phyloP scores from a whole-genome alignment of 2,329 filamentous ascomycete species.

The Leptographium flavum region DNA sequence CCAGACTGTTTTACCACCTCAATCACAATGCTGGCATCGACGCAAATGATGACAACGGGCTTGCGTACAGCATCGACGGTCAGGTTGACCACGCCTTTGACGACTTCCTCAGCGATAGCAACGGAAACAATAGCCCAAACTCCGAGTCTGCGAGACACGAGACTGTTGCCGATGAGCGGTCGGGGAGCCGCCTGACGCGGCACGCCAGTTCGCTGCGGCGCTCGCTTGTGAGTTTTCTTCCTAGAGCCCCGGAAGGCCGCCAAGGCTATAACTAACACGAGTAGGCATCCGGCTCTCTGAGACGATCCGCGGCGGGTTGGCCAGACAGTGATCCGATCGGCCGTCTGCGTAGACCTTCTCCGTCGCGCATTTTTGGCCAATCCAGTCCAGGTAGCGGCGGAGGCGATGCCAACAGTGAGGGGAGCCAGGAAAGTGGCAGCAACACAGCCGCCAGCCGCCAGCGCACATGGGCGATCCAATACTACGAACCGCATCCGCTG shows the following conservation, averaged over 20 bases:
- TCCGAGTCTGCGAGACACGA: background rate
- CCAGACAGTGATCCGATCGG: slow-evolving; percentile 1
- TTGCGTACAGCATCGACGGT: background rate
- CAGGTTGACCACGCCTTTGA: background rate
- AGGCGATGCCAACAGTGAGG: background rate
- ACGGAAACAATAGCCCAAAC: background rate
- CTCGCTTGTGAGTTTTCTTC: background rate
- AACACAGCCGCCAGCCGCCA: background rate
- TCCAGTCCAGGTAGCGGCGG: background rate
- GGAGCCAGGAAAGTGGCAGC: background rate
- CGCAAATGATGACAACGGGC: no score
- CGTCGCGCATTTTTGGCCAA: background rate
- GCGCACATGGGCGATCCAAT: background rate
- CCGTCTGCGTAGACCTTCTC: background rate
- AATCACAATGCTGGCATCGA: background rate
- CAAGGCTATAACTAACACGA: background rate
- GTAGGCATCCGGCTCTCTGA: background rate
- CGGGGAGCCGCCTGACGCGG: background rate
- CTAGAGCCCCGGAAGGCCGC: background rate
- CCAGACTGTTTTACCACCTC: background rate
- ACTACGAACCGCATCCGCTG: slow-evolving; percentile 1
- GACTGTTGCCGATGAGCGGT: background rate
- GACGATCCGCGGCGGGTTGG: slow-evolving; percentile 5
- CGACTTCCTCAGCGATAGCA: background rate
- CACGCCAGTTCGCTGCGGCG: background rate